A percentile compares a stretch with the other conserved stretches of the same genome.
phyloP scores from a whole-genome alignment of 2,329 filamentous ascomycete genomes.

The Rutstroemia sp. region DNA sequence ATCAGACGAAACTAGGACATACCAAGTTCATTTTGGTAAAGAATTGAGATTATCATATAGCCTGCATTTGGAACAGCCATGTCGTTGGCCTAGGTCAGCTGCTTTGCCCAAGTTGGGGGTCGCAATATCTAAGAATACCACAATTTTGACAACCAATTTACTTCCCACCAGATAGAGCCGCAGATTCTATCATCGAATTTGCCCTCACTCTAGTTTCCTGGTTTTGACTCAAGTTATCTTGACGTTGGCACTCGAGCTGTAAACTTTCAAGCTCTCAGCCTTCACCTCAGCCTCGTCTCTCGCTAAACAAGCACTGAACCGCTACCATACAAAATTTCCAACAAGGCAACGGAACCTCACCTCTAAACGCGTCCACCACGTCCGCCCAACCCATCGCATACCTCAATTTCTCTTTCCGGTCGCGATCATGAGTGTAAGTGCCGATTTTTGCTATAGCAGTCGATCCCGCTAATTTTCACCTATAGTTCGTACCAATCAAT shows the following conservation, averaged over 20 bases:
- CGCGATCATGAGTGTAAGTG: conserved; percentile 33
- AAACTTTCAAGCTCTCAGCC: background rate
- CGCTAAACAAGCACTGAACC: background rate
- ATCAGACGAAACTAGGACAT: conserved; percentile 39
- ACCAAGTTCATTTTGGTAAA: too few relatives aligned
- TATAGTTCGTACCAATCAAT: conserved; percentile 84
- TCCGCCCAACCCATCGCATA: background rate
- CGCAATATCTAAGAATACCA: too few relatives aligned
- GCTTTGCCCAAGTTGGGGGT: background rate
- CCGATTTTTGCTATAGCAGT: conserved; percentile 19
- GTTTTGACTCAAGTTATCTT: background rate
- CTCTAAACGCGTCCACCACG: background rate
- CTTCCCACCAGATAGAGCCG: too few relatives aligned
- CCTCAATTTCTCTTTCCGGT: background rate
- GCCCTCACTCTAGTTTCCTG: too few relatives aligned
- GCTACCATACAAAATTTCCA: conserved; percentile 14
- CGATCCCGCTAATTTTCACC: background rate
- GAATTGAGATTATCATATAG: too few relatives aligned
- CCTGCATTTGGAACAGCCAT: background rate
- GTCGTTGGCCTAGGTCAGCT: background rate
- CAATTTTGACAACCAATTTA: too few relatives aligned
- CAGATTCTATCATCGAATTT: too few relatives aligned
- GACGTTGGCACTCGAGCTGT: background rate
- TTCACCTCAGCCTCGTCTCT: background rate
- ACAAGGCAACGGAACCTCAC: conserved; percentile 12